phyloP scores from a whole-genome alignment of 164 flowering plant genomes.

The Tetrastigma voinierianum region DNA sequence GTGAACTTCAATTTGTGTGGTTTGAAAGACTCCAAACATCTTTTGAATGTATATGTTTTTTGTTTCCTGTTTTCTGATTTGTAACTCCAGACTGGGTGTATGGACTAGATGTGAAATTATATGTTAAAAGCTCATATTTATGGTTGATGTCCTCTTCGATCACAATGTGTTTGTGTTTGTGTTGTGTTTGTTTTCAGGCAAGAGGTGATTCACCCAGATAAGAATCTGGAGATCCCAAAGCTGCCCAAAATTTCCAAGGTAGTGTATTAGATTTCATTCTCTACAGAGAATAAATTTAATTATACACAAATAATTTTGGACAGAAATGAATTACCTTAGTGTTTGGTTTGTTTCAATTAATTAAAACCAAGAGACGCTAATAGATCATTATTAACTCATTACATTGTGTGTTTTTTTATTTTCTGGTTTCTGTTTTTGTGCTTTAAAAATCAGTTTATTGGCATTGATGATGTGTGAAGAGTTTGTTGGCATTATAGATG shows the following conservation, averaged over 20 bases:
- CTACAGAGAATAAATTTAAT: background rate
- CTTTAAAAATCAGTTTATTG: no score
- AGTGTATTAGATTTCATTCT: constrained; percentile 5
- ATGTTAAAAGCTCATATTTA: background rate
- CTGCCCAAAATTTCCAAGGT: constrained; percentile 90
- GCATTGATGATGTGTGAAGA: no score
- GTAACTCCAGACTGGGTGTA: no score
- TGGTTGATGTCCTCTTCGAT: background rate
- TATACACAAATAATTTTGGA: background rate
- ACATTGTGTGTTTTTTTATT: background rate
- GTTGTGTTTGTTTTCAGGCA: constrained; percentile 54
- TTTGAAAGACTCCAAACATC: no score
- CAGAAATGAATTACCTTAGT: background rate
- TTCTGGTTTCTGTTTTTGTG: background rate
- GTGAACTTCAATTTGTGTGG: no score
- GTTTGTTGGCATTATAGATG: background rate
- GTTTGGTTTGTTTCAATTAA: background rate
- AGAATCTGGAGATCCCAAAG: constrained; percentile 85
- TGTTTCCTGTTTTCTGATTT: no score
- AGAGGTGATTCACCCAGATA: constrained; percentile 90
- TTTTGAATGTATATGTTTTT: no score
- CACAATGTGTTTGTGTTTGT: background rate
- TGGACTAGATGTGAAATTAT: background rate
- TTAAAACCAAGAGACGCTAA: background rate
- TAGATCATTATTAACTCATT: no score